These are phyloP conservation scores for Hemerocallis citrina DNA, from an alignment of 106 monocot genomes.

Conservation along the genomic window DNA sequence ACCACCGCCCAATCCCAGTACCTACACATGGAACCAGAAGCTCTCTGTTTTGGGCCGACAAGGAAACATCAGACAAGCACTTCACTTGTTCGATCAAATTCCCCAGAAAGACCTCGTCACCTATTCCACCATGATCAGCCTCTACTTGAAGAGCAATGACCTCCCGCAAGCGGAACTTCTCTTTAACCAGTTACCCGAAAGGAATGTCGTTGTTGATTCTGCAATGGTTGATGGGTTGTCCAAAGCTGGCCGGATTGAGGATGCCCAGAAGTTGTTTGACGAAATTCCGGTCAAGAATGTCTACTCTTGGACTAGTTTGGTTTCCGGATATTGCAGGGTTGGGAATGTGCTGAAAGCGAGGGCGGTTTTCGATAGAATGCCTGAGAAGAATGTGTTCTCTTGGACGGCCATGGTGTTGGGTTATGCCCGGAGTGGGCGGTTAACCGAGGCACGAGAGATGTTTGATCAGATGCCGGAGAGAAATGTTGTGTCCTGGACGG, in stretches of 20 bases:
- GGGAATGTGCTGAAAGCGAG: constrained; percentile 14
- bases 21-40: constrained; percentile 4
- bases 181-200: constrained; percentile 12
- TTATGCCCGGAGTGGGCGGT: constrained; percentile 24
- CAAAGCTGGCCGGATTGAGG: constrained; percentile 17
- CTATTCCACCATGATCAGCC: constrained; percentile 28
- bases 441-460: constrained; percentile 17
- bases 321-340: constrained; percentile 23
- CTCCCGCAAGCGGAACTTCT: constrained; percentile 18
- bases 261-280: constrained; percentile 30
- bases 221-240: constrained; percentile 34
- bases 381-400: constrained; percentile 27
- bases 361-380: constrained; percentile 26
- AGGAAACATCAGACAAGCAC: constrained; percentile 10
- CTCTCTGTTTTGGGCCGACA: constrained; percentile 5
- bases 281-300: constrained; percentile 22
- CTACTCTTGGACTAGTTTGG: constrained; percentile 31
- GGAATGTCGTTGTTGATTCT: constrained; percentile 28
- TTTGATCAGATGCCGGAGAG: constrained; percentile 43
- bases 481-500: constrained; percentile 41
- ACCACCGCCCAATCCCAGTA: background rate
- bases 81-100: constrained; percentile 28
- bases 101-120: constrained; percentile 25
- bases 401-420: constrained; percentile 41
- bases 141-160: constrained; percentile 19